Evolutionary conservation across 225 moss, liverwort and hornwort genomes (phyloP).

Genomic region (Bryum argenteum): DNA sequence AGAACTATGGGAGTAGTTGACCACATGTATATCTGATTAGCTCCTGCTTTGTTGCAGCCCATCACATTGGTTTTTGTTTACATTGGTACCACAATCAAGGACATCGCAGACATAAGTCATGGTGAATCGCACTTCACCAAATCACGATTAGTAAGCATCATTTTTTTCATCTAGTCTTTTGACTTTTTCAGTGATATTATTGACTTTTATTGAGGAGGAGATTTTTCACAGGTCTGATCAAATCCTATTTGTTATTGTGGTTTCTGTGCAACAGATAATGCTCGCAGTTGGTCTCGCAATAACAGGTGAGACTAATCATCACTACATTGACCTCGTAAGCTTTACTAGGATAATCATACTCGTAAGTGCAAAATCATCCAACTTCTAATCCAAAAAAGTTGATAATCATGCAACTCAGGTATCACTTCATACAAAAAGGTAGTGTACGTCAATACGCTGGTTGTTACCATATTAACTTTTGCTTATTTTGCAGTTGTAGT

Average conservation of each 20-base stretch:
- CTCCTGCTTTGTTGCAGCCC: slow-evolving; percentile 56
- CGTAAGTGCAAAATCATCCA: too few species aligned
- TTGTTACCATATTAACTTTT: too few species aligned
- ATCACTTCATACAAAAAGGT: too few species aligned
- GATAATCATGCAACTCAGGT: too few species aligned
- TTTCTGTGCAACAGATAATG: slow-evolving; percentile 52
- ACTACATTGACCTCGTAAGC: too few species aligned
- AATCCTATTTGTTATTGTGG: not conserved
- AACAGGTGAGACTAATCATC: slow-evolving; percentile 18
- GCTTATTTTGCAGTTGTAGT: slow-evolving; percentile 35
- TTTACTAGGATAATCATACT: too few species aligned
- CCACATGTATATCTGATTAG: slow-evolving; percentile 6
- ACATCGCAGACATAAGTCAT: slow-evolving; percentile 72
- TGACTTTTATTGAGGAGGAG: not conserved
- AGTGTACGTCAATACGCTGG: too few species aligned
- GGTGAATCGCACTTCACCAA: slow-evolving; percentile 68
- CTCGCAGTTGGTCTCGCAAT: slow-evolving; percentile 54
- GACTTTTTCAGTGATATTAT: not conserved
- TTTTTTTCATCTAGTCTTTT: not conserved
- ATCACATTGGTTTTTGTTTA: slow-evolving; percentile 80
- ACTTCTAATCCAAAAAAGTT: too few species aligned
- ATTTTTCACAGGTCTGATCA: too few species aligned
- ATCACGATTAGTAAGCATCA: slow-evolving; percentile 57
- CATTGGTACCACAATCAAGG: slow-evolving; percentile 84
- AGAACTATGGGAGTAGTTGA: not conserved